A percentile compares a stretch with the other conserved stretches of the same genome.
Evolutionary conservation across 2,329 filamentous ascomycete genomes (phyloP).

Genomic region (Colletotrichum scovillei): DNA sequence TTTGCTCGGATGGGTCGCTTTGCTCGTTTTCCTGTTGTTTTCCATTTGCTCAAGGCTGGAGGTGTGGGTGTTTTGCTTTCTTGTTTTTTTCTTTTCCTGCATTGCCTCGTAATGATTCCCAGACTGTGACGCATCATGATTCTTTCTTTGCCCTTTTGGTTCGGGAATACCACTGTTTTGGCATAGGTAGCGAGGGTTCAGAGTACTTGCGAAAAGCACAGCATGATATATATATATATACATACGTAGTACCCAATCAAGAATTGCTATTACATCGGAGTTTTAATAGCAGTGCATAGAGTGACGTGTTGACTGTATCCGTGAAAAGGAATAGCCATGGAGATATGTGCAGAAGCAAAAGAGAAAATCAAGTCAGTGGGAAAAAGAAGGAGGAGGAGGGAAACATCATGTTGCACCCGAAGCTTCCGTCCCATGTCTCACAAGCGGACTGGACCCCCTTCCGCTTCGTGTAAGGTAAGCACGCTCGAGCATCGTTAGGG

Average conservation of each 20-base stretch:
- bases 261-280: too few relatives aligned
- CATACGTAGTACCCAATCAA: background rate
- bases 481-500: background rate
- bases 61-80: background rate
- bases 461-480: background rate
- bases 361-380: too few relatives aligned
- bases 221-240: background rate
- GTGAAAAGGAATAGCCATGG: too few relatives aligned
- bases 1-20: background rate
- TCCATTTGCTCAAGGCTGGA: background rate
- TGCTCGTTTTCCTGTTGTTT: background rate
- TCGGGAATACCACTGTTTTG: slow-evolving; percentile 13
- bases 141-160: background rate
- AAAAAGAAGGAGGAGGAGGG: background rate
- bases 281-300: too few relatives aligned
- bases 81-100: background rate
- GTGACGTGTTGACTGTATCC: too few relatives aligned
- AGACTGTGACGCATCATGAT: slow-evolving; percentile 30
- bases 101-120: slow-evolving; percentile 20
- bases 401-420: background rate
- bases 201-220: background rate
- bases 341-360: too few relatives aligned
- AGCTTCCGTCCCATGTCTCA: slow-evolving; percentile 3
- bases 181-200: slow-evolving; percentile 28
- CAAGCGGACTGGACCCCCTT: background rate